phyloP scores from a whole-genome alignment of 148 eudicot genomes.

The Rhododendron vialii region DNA sequence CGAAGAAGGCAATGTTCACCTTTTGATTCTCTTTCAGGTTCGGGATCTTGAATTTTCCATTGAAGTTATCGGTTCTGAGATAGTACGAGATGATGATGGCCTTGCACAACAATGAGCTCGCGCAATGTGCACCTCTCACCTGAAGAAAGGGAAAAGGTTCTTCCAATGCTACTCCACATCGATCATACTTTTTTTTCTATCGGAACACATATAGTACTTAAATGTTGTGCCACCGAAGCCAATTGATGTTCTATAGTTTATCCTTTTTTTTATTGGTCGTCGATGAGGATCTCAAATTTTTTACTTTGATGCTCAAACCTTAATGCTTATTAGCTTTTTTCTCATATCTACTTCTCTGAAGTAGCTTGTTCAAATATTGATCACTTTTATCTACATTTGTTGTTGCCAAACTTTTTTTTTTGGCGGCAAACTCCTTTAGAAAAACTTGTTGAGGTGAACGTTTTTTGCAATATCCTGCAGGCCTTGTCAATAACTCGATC shows the following conservation, averaged over 20 bases:
- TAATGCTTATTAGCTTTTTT: neutral
- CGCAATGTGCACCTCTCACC: conserved; percentile 81
- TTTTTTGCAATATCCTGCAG: conserved; percentile 30
- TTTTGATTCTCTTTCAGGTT: conserved; percentile 40
- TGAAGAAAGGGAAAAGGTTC: conserved; percentile 73
- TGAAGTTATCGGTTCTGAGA: conserved; percentile 65
- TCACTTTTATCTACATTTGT: neutral
- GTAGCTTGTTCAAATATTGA: neutral
- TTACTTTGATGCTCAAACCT: neutral
- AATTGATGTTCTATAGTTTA: neutral
- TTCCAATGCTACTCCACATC: neutral
- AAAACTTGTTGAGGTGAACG: neutral
- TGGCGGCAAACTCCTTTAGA: neutral
- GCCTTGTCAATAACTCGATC: conserved; percentile 76
- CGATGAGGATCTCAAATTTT: neutral
- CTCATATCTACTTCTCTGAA: neutral
- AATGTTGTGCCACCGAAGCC: neutral
- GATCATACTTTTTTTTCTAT: neutral
- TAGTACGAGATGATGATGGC: conserved; percentile 79
- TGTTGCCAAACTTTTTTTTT: neutral
- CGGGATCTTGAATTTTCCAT: conserved; percentile 81
- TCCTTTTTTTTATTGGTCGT: neutral
- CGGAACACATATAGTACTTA: neutral
- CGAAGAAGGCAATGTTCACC: neutral
- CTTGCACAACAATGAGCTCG: conserved; percentile 98